Percentiles rank a stretch among this genome's conserved stretches.
Conservation (phyloP, 257 asterid genomes). For the Solanum arcanum region DNA sequence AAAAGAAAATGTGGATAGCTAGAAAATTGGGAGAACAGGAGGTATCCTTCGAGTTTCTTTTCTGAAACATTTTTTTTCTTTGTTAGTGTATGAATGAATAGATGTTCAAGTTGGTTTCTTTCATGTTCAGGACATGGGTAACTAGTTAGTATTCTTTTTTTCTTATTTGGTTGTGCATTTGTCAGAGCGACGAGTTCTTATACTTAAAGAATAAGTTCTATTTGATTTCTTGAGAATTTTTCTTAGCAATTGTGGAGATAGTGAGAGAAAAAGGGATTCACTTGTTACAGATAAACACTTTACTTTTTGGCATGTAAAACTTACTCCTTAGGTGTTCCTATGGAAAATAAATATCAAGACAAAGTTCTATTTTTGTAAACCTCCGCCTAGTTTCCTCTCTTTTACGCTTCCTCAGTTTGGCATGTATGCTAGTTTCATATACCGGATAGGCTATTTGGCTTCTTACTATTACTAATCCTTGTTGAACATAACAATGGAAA, state of each 20-base stretch:
- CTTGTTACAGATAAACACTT: background rate
- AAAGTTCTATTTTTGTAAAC: background rate
- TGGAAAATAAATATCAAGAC: background rate
- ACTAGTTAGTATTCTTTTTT: background rate
- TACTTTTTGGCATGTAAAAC: background rate
- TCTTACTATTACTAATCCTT: background rate
- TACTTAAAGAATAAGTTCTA: constrained; percentile 8
- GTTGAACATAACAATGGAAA: background rate
- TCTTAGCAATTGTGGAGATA: background rate
- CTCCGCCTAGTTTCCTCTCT: background rate
- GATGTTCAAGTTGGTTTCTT: background rate
- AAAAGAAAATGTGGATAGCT: background rate
- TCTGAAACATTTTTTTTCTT: background rate
- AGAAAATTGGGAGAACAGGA: background rate
- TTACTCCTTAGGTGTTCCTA: background rate
- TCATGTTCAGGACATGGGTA: background rate
- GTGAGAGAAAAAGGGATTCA: background rate
- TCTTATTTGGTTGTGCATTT: background rate
- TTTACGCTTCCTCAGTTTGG: background rate
- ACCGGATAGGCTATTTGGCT: background rate
- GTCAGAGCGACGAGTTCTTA: background rate
- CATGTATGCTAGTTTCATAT: background rate
- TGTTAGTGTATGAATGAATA: background rate
- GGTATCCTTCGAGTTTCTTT: background rate
- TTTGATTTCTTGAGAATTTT: constrained; percentile 3